Percentiles rank a stretch among this genome's conserved stretches.
Evolutionary conservation across 2,329 filamentous ascomycete genomes (phyloP).

Genomic region (Nectriaceae sp.): DNA sequence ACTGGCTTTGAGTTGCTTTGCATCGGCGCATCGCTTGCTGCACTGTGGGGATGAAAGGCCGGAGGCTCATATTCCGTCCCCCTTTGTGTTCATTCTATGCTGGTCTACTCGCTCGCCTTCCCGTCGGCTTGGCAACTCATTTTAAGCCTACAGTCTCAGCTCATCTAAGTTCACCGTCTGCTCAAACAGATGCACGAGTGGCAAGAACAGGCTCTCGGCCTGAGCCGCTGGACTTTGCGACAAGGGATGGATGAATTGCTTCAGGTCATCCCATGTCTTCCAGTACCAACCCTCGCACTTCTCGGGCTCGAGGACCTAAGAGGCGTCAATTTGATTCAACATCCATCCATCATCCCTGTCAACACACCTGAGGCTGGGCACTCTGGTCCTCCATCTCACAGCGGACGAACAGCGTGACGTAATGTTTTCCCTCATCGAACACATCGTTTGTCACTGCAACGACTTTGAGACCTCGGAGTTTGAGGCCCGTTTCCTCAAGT

Average conservation of each 20-base stretch:
- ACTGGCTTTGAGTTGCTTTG: neutral
- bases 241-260: constrained; percentile 20
- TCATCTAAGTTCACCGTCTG: constrained; percentile 21
- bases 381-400: constrained; percentile 49
- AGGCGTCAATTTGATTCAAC: neutral
- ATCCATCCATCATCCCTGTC: constrained; percentile 3
- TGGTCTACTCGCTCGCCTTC: neutral
- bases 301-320: constrained; percentile 46
- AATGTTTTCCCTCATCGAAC: constrained; percentile 68
- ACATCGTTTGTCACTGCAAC: constrained; percentile 68
- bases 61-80: no score
- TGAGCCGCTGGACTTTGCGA: constrained; percentile 12
- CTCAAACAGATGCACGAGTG: constrained; percentile 33
- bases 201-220: constrained; percentile 33
- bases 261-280: constrained; percentile 47
- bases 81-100: neutral
- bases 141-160: constrained; percentile 15
- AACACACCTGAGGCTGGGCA: constrained; percentile 55
- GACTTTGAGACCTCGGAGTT: constrained; percentile 53
- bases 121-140: neutral
- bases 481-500: constrained; percentile 69
- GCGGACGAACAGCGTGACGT: constrained; percentile 71
- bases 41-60: no score
- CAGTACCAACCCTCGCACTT: constrained; percentile 56
- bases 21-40: no score